Conservation (phyloP, 495 filamentous ascomycete species). For the Rostrohypoxylon terebratum region DNA sequence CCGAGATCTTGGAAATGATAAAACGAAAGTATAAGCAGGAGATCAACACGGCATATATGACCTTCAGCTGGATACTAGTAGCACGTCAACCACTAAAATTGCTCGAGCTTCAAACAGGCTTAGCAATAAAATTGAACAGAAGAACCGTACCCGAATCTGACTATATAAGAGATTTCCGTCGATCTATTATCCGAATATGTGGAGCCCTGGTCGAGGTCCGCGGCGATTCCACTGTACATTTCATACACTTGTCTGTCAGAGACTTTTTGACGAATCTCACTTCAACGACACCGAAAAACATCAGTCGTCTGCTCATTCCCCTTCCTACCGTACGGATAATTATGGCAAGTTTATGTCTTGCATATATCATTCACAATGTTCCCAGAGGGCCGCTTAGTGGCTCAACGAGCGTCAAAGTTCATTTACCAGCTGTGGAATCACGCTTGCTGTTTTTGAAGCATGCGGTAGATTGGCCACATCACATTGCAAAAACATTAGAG, state of each 20-base stretch:
- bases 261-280: background rate
- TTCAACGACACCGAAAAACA: background rate
- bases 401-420: background rate
- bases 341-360: background rate
- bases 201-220: background rate
- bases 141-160: background rate
- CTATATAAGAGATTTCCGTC: background rate
- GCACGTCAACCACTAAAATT: background rate
- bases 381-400: background rate
- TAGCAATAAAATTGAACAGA: background rate
- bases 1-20: background rate
- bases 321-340: background rate
- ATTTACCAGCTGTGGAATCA: background rate
- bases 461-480: background rate
- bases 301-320: background rate
- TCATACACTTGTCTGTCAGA: background rate
- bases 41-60: background rate
- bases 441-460: background rate
- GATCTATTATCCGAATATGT: background rate
- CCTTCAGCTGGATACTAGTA: background rate
- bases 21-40: background rate
- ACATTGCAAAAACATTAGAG: background rate
- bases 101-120: background rate
- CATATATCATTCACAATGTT: background rate
- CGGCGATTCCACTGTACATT: background rate